Conservation (phyloP, 768 basidiomycete genomes). For the Pleurotus djamor region DNA sequence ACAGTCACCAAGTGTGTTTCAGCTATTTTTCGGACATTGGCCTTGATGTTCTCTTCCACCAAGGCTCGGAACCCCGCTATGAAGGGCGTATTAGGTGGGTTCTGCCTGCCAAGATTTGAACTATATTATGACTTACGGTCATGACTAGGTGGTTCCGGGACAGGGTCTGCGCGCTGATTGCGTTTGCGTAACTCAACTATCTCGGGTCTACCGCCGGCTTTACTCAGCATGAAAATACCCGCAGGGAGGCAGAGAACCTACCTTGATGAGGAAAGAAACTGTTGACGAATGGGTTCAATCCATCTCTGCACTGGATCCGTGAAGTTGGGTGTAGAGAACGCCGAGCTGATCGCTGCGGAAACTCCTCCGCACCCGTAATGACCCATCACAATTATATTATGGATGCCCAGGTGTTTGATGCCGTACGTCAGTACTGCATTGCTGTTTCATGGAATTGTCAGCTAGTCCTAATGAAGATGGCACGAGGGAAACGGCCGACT, state of each 20-base stretch:
- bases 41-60: slow-evolving; percentile 49
- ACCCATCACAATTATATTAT: slow-evolving; percentile 21
- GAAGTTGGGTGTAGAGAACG: slow-evolving; percentile 5
- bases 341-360: slow-evolving; percentile 14
- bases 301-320: slow-evolving; percentile 17
- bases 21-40: slow-evolving; percentile 29
- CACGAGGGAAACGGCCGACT: not conserved
- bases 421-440: slow-evolving; percentile 17
- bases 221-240: not conserved
- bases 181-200: slow-evolving; percentile 15
- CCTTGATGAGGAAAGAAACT: slow-evolving; percentile 18
- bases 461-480: not conserved
- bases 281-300: slow-evolving; percentile 19
- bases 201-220: slow-evolving; percentile 12
- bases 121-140: slow-evolving; percentile 13
- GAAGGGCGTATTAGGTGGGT: not conserved
- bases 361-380: slow-evolving; percentile 22
- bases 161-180: slow-evolving; percentile 7
- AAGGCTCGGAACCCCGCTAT: slow-evolving; percentile 36
- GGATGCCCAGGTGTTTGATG: slow-evolving; percentile 14
- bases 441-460: slow-evolving; percentile 4
- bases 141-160: slow-evolving; percentile 12
- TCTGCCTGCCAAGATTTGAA: not conserved
- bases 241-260: not conserved
- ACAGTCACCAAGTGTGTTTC: not conserved